Evolutionary conservation across 2,329 filamentous ascomycete genomes (phyloP), one percentile per base, ranked within the genome.

Genomic region (Fusarium begoniae): DNA sequence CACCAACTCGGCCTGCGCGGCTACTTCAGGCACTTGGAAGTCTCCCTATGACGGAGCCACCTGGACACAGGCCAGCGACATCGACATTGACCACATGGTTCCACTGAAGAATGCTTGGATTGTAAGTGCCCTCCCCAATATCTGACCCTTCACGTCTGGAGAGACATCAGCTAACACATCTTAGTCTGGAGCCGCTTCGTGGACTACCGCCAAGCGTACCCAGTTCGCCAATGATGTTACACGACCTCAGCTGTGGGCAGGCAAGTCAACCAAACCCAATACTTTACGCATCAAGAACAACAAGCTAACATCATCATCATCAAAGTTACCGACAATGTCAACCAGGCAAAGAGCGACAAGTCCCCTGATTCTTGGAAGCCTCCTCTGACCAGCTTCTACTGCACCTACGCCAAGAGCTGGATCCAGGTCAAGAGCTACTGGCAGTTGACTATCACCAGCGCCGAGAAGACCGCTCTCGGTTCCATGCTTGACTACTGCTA

Each of bases 51-150:
- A 96, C 78, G 93, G 93, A 22, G 91, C 84, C 1, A 90, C 86
- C 3, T 94, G 92, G 91, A 92, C 89, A 0, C 84, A 85, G 2
- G 89, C 93, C 3, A 88, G 86, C 24, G 92, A 95, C 75, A 81
- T 96, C 3, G 93, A 96, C 75, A 96, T 96, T 68, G 94, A 96
- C 81, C 94, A 96, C 80, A 87, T 96, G 83, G 93, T 97, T 6
- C 93, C 94, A 2, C 81, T 97, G 69, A 91, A 92, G 79, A 94
- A 95, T 78, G 93, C 93, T 10, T 96, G 93, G 93, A 90, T 92
- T 70, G 89, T 91, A 75, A 78, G 86, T 82, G 20, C 14, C 20
- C 22, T 26, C 26, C 30, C n/a, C 51, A 8, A 24, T 7, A 26
- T 41, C 13, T 37, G 30, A 6, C 11, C 26, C 10, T n/a, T 18